Evolutionary conservation across 306 rosid genomes (phyloP), one percentile per base, ranked within the genome.

Genomic region (Trichosanthes cucumerina): DNA sequence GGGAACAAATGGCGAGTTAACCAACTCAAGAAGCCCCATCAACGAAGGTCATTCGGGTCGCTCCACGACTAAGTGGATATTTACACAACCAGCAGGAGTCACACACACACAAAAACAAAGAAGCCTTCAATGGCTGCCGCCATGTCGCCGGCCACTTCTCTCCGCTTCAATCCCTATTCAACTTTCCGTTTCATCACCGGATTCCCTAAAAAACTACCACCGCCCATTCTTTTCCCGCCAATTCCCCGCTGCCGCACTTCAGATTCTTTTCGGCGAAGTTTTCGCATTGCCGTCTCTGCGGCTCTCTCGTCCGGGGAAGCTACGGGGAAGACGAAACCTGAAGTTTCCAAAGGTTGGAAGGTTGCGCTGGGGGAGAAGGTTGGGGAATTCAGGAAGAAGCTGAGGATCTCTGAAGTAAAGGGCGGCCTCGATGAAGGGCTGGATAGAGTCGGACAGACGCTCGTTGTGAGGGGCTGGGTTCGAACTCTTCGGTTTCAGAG

Each of bases 401-500:
- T 88, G 34, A 88, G 86, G 84, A 83, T 94, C 56, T 85, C 66
- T 36, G 94, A 94, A 7, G 79, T 92, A 28, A 94, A 90, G 82
- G 85, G 84, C 39, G 92, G 86, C 1, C 82, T 88, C 3, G 83
- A 80, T 53, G 85, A 87, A 77, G 97, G 89, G 19, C 64, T 88
- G 70, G 90, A 84, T 36, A 76, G 84, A 54, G 53, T 92, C 70
- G 97, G 96, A 18, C 89, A 86, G 79, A 83, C 81, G 57, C 80
- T 92, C 19, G 82, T 87, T 46, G 84, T 92, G 13, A 79, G 60
- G 26, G 96, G 98, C 14, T 92, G 97, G 98, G 98, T 94, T 49
- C 93, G 97, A 36, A 94, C 97, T 15, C 86, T 94, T 78, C 88
- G 98, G 34, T 72, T 82, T 78, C 97, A 94, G 84, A 91, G 96